Conservation (phyloP, 2,329 filamentous ascomycete genomes). For the Cytospora mali region DNA sequence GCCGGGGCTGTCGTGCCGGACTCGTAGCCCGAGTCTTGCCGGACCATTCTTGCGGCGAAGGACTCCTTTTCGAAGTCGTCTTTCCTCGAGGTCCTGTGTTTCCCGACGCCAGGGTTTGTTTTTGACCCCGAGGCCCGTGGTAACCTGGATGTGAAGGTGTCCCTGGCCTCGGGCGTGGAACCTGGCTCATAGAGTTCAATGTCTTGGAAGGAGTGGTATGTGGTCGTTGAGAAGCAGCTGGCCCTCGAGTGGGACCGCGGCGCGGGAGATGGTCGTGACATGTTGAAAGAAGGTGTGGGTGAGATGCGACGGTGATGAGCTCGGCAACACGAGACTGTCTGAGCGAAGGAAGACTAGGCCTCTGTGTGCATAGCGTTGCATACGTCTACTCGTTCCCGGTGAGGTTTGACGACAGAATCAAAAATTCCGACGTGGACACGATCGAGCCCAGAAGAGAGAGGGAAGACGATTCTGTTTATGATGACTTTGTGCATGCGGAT, state of each 20-base stretch:
- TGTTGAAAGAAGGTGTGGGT: slow-evolving; percentile 10
- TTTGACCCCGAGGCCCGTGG: slow-evolving; percentile 24
- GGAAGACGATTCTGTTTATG: slow-evolving; percentile 23
- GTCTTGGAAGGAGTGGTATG: slow-evolving; percentile 59
- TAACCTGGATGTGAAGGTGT: slow-evolving; percentile 27
- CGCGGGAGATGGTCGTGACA: slow-evolving; percentile 21
- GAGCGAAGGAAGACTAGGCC: neutral
- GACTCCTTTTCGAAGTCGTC: slow-evolving; percentile 36
- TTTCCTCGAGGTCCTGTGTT: slow-evolving; percentile 23
- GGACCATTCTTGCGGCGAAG: slow-evolving; percentile 48
- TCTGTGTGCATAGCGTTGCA: neutral
- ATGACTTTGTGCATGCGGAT: slow-evolving; percentile 17
- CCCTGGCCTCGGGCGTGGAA: slow-evolving; percentile 33
- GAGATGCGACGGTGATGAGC: neutral
- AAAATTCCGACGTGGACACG: slow-evolving; percentile 5
- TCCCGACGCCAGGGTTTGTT: neutral
- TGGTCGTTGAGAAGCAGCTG: slow-evolving; percentile 51
- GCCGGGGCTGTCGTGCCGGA: slow-evolving; percentile 46
- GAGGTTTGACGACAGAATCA: slow-evolving; percentile 7
- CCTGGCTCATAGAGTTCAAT: slow-evolving; percentile 49
- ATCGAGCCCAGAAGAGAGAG: slow-evolving; percentile 12
- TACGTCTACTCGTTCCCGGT: slow-evolving; percentile 2
- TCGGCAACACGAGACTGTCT: neutral
- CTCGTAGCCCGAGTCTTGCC: slow-evolving; percentile 63
- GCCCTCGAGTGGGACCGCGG: slow-evolving; percentile 39